phyloP scores from a whole-genome alignment of 2,329 filamentous ascomycete species.

The Pseudogymnoascus sp. region DNA sequence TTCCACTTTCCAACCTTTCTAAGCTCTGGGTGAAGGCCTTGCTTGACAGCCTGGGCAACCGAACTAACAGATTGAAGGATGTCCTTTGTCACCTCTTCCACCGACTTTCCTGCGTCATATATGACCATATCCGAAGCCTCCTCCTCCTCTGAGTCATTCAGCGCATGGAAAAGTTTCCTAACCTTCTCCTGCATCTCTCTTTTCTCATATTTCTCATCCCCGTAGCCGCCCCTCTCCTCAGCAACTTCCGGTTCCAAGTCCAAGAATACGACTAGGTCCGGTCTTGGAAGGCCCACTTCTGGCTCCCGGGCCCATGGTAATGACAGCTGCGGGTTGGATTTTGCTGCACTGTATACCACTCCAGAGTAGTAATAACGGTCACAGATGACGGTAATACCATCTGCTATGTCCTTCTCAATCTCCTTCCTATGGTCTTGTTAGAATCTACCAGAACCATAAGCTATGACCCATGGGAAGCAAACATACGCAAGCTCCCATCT shows the following conservation, averaged over 20 bases:
- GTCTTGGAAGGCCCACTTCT: conserved; percentile 77
- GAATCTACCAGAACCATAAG: conserved; percentile 19
- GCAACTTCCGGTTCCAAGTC: conserved; percentile 69
- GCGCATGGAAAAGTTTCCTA: conserved; percentile 58
- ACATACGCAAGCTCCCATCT: conserved; percentile 49
- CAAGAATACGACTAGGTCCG: conserved; percentile 81
- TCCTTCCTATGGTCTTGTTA: conserved; percentile 32
- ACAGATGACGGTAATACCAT: conserved; percentile 69
- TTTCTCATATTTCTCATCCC: conserved; percentile 81
- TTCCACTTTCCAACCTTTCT: conserved; percentile 12
- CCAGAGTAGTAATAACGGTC: conserved; percentile 96
- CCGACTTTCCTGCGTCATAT: conserved; percentile 43
- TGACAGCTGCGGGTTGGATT: conserved; percentile 60
- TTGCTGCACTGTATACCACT: conserved; percentile 86
- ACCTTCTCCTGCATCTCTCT: conserved; percentile 75
- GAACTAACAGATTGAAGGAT: conserved; percentile 37
- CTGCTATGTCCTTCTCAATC: conserved; percentile 45
- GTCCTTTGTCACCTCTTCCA: conserved; percentile 48
- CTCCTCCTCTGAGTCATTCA: conserved; percentile 39
- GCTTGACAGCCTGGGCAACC: background rate
- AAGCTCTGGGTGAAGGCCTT: background rate
- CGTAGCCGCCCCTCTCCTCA: conserved; percentile 72
- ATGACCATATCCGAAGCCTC: conserved; percentile 46
- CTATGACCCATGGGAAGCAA: conserved; percentile 14
- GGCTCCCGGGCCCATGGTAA: conserved; percentile 76